Evolutionary conservation across 306 rosid genomes (phyloP).

Genomic region (Geum urbanum): DNA sequence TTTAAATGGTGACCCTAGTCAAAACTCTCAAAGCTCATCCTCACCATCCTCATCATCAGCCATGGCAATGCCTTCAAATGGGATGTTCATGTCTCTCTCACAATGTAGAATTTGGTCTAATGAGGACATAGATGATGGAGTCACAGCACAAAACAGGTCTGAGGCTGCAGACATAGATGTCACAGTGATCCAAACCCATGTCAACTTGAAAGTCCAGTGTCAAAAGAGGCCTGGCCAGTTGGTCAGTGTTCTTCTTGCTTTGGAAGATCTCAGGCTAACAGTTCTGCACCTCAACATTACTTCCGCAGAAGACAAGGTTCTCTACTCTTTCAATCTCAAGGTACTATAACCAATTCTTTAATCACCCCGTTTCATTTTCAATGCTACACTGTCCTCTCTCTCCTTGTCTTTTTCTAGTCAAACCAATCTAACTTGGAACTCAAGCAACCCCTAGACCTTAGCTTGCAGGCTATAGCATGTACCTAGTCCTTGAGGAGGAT

Average conservation of each 20-base stretch:
- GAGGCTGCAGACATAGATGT: conserved; percentile 61
- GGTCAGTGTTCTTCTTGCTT: conserved; percentile 65
- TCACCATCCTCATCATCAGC: conserved; percentile 25
- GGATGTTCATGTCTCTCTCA: conserved; percentile 27
- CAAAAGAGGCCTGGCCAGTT: conserved; percentile 56
- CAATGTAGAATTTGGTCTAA: conserved; percentile 33
- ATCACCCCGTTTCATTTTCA: conserved; percentile 9
- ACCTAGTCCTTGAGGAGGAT: not conserved
- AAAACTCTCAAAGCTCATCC: conserved; percentile 15
- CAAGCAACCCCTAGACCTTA: conserved; percentile 31
- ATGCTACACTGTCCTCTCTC: not conserved
- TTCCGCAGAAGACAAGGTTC: conserved; percentile 50
- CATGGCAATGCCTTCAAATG: conserved; percentile 30
- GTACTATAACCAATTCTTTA: conserved; percentile 37
- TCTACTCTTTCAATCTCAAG: conserved; percentile 94
- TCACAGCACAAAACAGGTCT: conserved; percentile 63
- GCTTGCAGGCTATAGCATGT: not conserved
- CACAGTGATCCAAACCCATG: conserved; percentile 85
- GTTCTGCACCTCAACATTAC: conserved; percentile 86
- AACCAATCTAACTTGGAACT: conserved; percentile 49
- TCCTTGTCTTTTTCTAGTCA: conserved; percentile 32
- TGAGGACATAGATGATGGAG: conserved; percentile 45
- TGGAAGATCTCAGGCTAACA: conserved; percentile 72
- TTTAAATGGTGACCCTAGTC: not conserved
- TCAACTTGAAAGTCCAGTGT: conserved; percentile 76